Evolutionary conservation across 306 rosid genomes (phyloP).

Genomic region (Leucaena leucocephala): DNA sequence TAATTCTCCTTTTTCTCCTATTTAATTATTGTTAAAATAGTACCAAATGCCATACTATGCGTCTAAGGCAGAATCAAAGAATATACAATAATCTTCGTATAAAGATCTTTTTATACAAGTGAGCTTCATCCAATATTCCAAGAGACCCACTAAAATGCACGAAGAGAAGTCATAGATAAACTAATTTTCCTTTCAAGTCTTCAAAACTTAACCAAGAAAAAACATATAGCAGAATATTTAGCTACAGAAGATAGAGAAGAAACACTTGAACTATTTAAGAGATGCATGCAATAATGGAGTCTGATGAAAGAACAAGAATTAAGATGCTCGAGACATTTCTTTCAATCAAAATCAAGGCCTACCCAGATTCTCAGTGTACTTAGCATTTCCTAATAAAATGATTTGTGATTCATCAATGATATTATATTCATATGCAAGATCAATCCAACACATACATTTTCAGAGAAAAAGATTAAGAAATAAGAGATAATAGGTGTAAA

Average conservation of each 20-base stretch:
- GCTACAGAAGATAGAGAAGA: background rate
- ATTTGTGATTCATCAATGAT: conserved; percentile 2
- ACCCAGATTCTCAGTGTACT: background rate
- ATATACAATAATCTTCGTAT: conserved; percentile 9
- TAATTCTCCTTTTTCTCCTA: no score
- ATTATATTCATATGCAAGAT: conserved; percentile 15
- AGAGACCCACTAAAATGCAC: conserved; percentile 19
- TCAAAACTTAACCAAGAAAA: background rate
- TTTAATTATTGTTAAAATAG: no score
- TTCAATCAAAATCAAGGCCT: background rate
- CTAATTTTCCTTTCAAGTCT: background rate
- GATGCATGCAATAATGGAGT: background rate
- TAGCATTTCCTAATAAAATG: background rate
- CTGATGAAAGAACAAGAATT: background rate
- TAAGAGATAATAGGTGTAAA: background rate
- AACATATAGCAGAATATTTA: background rate
- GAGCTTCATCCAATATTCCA: background rate
- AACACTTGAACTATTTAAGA: background rate
- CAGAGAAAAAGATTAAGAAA: background rate
- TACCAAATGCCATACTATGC: background rate
- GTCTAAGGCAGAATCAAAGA: conserved; percentile 20
- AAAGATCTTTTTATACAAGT: conserved; percentile 19
- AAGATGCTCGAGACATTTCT: background rate
- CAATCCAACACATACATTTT: conserved; percentile 17
- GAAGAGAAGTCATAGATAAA: conserved; percentile 21